phyloP scores from a whole-genome alignment of 1,284 basidiomycete genomes.

The Rhodotorula mucilaginosa region DNA sequence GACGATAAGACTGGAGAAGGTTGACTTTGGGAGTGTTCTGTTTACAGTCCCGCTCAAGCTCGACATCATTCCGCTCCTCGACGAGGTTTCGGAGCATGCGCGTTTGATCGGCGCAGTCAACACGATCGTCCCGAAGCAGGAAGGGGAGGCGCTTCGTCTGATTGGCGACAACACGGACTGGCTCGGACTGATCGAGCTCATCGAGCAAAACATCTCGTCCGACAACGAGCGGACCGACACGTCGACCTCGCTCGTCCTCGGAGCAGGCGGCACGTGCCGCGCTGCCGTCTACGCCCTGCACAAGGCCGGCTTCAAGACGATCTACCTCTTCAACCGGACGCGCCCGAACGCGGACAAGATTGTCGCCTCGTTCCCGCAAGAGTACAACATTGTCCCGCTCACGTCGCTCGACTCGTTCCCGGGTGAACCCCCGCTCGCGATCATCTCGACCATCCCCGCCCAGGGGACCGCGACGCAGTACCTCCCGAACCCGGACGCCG shows the following conservation, averaged over 20 bases:
- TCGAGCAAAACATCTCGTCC: conserved; percentile 47
- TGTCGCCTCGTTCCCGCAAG: conserved; percentile 62
- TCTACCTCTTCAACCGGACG: conserved; percentile 86
- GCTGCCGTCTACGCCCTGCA: conserved; percentile 87
- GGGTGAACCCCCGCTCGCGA: conserved; percentile 61
- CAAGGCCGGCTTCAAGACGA: conserved; percentile 62
- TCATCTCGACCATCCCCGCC: conserved; percentile 83
- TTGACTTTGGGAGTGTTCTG: no score
- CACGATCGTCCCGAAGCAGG: conserved; percentile 67
- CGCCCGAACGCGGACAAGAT: conserved; percentile 67
- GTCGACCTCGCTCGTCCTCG: conserved; percentile 70
- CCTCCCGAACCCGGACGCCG: conserved; percentile 50
- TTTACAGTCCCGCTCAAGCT: conserved; percentile 79
- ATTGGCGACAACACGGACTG: conserved; percentile 93
- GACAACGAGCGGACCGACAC: conserved; percentile 40
- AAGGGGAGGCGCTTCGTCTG: conserved; percentile 58
- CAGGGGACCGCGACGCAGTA: conserved; percentile 56
- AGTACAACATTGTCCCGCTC: conserved; percentile 63
- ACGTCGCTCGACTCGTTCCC: conserved; percentile 61
- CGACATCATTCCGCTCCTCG: conserved; percentile 75
- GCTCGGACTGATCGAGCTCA: conserved; percentile 70
- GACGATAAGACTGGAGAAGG: background rate
- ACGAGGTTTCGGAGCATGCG: conserved; percentile 73
- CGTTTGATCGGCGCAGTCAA: conserved; percentile 86
- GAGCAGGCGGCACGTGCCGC: conserved; percentile 86